These are phyloP conservation scores for Thalassiosira mediterranea DNA, from an alignment of 352 stramenopile genomes.

Conservation along the genomic window DNA sequence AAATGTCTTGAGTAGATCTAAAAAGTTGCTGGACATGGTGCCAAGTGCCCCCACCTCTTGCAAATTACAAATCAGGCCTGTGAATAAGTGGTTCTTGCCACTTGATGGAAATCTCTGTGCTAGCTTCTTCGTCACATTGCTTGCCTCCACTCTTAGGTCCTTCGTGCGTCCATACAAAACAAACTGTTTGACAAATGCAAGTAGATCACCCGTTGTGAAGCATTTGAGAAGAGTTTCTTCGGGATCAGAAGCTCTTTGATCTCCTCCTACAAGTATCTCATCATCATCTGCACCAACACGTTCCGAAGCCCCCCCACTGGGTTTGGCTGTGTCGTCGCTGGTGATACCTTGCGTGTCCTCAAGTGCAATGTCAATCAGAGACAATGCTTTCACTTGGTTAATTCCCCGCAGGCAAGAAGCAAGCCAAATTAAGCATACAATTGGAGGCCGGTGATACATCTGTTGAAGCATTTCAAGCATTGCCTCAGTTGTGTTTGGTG, in stretches of 20 bases:
- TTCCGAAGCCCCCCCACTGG: too few species aligned
- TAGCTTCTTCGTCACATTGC: constrained; percentile 57
- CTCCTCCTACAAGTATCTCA: constrained; percentile 37
- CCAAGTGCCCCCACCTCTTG: constrained; percentile 55
- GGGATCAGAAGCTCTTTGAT: constrained; percentile 34
- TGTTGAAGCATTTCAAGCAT: constrained; percentile 54
- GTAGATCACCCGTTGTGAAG: constrained; percentile 65
- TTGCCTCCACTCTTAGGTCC: constrained; percentile 46
- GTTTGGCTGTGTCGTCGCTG: too few species aligned
- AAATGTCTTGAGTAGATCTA: constrained; percentile 59
- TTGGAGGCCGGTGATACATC: constrained; percentile 61
- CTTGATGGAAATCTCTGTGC: constrained; percentile 22
- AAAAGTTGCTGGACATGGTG: constrained; percentile 53
- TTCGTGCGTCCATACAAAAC: constrained; percentile 58
- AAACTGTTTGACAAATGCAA: constrained; percentile 73
- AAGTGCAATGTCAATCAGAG: constrained; percentile 74
- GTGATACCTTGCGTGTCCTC: constrained; percentile 9
- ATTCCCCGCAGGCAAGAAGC: constrained; percentile 59
- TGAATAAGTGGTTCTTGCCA: constrained; percentile 57
- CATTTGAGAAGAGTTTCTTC: constrained; percentile 40
- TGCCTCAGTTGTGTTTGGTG: constrained; percentile 1
- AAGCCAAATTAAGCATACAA: constrained; percentile 79
- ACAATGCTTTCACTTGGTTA: constrained; percentile 74
- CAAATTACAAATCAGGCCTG: constrained; percentile 56
- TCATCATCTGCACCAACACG: constrained; percentile 27